Base-by-base conservation (phyloP, 2,329 filamentous ascomycete species). In the Endocalyx cinctus region DNA sequence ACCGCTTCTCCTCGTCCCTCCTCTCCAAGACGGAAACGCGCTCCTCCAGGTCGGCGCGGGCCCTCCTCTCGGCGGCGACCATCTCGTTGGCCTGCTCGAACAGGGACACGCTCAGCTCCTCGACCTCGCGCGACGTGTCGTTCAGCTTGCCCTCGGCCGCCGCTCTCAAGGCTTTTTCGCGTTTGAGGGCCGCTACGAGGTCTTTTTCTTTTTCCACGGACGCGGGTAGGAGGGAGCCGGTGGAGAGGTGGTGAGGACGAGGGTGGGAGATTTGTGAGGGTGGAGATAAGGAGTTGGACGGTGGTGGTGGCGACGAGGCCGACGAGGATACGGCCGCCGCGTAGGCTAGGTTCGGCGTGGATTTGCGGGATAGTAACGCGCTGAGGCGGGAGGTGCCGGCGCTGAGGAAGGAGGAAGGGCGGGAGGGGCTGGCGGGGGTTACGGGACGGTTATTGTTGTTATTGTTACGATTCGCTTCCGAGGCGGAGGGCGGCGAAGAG, bases 21-120 rank as follows among this genome's bases (percentile, higher is more conserved):
- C 69, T 64, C 62, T 89, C 84, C 15, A 92, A 61, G 49, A 79
- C 67, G 38, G 67, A 72, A 6, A 92, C 72, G 25, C 83, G 66
- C 55, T 83, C 78, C 62, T 88, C 83, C 16, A 92, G 68, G 51
- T 72, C 75, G 5, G 82, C 83, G 38, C 84, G 66, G 20, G 82
- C 82, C 36, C 77, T 72, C 27, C 86, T 67, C 66, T 92, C 86
- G 13, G 73, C 69, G 3, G 86, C 84, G 14, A 92, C 86, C 86
- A 92, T 92, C 62, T 88, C 79, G 57, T 92, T 92, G 32, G 86
- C 86, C 64, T 89, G 81, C 62, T 85, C 79, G 57, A 92, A 92
- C 34, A 92, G 64, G 31, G 73, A 74, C 14, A 76, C 82, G 51
- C 76, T 85, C 43, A 92, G 66, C 61, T 92, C 86, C 60, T 90